Conservation (phyloP, 768 basidiomycete genomes). For the Kwoniella pini region DNA sequence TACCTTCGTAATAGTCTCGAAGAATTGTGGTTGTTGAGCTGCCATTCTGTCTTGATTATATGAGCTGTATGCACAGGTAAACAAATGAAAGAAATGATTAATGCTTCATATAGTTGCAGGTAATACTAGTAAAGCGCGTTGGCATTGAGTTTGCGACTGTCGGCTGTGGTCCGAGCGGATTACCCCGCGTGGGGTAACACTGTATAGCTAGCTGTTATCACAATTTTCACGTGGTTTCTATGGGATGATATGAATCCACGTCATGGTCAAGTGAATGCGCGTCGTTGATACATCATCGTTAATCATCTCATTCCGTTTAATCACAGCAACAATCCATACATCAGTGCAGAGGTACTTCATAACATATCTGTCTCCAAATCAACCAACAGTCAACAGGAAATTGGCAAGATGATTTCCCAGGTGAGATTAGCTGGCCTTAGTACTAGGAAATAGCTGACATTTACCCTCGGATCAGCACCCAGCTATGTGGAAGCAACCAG, state of each 20-base stretch:
- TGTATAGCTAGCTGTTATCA: not conserved
- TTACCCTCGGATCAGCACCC: conserved; percentile 1
- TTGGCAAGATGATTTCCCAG: conserved; percentile 9
- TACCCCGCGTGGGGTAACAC: not conserved
- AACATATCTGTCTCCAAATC: not conserved
- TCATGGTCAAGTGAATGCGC: conserved; percentile 9
- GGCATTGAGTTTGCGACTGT: not conserved
- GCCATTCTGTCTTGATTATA: not conserved
- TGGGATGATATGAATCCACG: conserved; percentile 3
- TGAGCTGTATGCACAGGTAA: not conserved
- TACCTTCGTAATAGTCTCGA: conserved; percentile 52
- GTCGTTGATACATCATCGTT: conserved; percentile 8
- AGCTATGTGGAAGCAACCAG: conserved; percentile 18
- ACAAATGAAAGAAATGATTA: not conserved
- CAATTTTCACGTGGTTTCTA: not conserved
- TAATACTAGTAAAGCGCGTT: no score
- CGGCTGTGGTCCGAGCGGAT: not conserved
- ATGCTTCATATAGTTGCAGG: no score
- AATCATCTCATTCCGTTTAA: conserved; percentile 18
- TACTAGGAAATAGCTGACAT: not conserved
- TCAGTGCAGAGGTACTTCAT: not conserved
- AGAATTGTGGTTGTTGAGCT: conserved; percentile 42
- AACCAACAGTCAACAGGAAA: not conserved
- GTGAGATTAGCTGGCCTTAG: not conserved
- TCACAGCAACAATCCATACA: not conserved